These are phyloP conservation scores for Cryptococcus jaspeensis DNA, from an alignment of 1,284 basidiomycete genomes.

Conservation along the genomic window DNA sequence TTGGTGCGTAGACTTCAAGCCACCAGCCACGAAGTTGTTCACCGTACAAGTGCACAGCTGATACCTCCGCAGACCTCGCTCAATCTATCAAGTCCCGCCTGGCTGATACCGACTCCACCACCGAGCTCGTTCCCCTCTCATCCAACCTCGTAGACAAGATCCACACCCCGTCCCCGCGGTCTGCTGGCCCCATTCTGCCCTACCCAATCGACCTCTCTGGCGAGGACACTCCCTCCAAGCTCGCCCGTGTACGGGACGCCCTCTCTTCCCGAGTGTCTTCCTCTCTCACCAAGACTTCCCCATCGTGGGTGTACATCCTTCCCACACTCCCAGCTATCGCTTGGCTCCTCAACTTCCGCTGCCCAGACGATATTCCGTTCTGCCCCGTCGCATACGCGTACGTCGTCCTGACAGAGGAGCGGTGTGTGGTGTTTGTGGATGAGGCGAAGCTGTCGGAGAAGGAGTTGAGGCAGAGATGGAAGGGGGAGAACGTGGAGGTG, in stretches of 20 bases:
- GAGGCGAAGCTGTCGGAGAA: slow-evolving; percentile 42
- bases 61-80: slow-evolving; percentile 16
- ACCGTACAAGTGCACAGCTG: neutral
- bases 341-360: slow-evolving; percentile 78
- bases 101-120: slow-evolving; percentile 58
- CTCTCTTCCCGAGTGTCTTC: slow-evolving; percentile 40
- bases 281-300: slow-evolving; percentile 4
- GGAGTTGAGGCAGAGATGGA: slow-evolving; percentile 27
- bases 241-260: slow-evolving; percentile 32
- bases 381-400: slow-evolving; percentile 87
- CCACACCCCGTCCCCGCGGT: slow-evolving; percentile 70
- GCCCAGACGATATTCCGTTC: slow-evolving; percentile 70
- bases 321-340: slow-evolving; percentile 57
- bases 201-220: slow-evolving; percentile 76
- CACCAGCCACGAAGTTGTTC: neutral
- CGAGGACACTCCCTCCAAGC: slow-evolving; percentile 42
- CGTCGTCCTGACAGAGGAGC: slow-evolving; percentile 65
- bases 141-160: slow-evolving; percentile 82
- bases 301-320: slow-evolving; percentile 49
- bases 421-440: slow-evolving; percentile 45
- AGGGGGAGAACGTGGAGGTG: slow-evolving; percentile 60
- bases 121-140: slow-evolving; percentile 58
- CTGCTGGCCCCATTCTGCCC: slow-evolving; percentile 67
- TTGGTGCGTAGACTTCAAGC: slow-evolving; percentile 46
- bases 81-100: slow-evolving; percentile 25